Base-by-base conservation (phyloP, 2,329 filamentous ascomycete genomes). In the Ceratocystis harringtonii region DNA sequence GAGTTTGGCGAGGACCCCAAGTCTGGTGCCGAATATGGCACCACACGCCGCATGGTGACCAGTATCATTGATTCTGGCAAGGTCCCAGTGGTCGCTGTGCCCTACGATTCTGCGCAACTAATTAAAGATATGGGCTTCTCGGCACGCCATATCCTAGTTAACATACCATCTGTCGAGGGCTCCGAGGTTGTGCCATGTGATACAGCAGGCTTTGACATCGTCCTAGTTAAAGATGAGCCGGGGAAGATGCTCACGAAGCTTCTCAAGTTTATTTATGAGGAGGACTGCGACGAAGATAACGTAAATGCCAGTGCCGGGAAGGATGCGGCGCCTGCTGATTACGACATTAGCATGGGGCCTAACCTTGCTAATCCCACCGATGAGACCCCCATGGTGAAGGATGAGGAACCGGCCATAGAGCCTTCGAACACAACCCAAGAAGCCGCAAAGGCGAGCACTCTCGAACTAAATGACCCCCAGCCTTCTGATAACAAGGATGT, bases 41-140 rank as follows among this genome's bases (percentile, higher is more conserved):
- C 82, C 1, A 83, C 78, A 71, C 76, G 75, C 67, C 81, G 79
- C 67, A 74, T 76, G 1, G 76, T 84, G 0, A 80, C 83, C 17
- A 75, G 76, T 12, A 76, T 85, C 28, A 73, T 76, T 19, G 79
- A 81, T 58, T 72, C 76, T 7, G 81, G 81, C 50, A 85, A 85
- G 72, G 81, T 92, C 36, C 79, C 84, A 1, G 69, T 86, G 2
- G 76, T 84, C 69, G 76, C 65, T 30, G 44, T 65, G 5, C 45
- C 55, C 50, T 64, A 63, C 44, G 19, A n/a, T 6, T 64, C 22
- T 19, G 30, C 61, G 5, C 78, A 82, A 70, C 81, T 82, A 70
- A 79, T 81, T 67, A 83, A 80, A 68, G 82, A 84, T 66, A 79
- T 81, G 70, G 79, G 76, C 61, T 84, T 82, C 66, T 71, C 76